These are phyloP conservation scores for Clitopilus passeckerianus DNA, from an alignment of 768 basidiomycete genomes.

Conservation along the genomic window DNA sequence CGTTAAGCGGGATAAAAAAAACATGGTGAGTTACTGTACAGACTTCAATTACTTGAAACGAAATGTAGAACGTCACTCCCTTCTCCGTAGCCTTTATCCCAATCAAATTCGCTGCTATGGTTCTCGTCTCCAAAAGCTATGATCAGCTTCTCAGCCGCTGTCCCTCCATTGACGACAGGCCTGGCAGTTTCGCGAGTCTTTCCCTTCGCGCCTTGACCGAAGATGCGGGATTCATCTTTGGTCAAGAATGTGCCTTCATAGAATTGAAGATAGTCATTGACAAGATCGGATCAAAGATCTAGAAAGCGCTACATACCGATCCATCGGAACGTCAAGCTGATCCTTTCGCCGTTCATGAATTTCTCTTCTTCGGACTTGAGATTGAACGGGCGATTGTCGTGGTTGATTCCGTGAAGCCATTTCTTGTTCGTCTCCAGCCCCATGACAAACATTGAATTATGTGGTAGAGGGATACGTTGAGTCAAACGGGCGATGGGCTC, in stretches of 20 bases:
- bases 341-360: constrained; percentile 51
- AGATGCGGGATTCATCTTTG: constrained; percentile 46
- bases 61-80: constrained; percentile 73
- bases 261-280: constrained; percentile 72
- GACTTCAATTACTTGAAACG: not conserved
- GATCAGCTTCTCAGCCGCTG: constrained; percentile 46
- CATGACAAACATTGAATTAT: constrained; percentile 82
- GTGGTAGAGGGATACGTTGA: constrained; percentile 69
- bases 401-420: constrained; percentile 76
- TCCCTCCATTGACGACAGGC: constrained; percentile 46
- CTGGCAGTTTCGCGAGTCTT: constrained; percentile 54
- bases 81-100: constrained; percentile 58
- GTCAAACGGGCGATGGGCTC: constrained; percentile 13
- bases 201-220: constrained; percentile 66
- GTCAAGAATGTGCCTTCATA: constrained; percentile 59
- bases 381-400: constrained; percentile 60
- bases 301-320: constrained; percentile 67
- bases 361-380: constrained; percentile 54
- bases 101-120: constrained; percentile 62
- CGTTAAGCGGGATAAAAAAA: no score
- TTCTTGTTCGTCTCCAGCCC: constrained; percentile 66
- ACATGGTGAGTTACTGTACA: no score
- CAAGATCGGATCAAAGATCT: constrained; percentile 55
- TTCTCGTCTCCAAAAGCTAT: constrained; percentile 74
- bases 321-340: constrained; percentile 72